These are phyloP conservation scores for Bjerkandera adusta DNA, from an alignment of 1,284 basidiomycete genomes.

Conservation along the genomic window DNA sequence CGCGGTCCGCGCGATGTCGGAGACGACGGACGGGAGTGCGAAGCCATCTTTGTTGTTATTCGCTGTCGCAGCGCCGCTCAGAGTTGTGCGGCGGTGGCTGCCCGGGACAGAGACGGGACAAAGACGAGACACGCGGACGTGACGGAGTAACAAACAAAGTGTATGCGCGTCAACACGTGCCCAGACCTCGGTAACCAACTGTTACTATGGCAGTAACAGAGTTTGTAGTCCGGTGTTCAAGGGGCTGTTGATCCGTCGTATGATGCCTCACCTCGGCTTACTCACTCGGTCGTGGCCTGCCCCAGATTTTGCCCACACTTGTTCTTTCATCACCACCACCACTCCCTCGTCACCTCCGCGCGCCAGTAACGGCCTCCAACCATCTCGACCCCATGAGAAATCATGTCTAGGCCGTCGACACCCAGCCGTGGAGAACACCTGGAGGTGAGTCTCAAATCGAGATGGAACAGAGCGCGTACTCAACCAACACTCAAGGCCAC, in stretches of 20 bases:
- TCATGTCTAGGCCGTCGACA: conserved; percentile 4
- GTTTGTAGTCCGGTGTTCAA: background rate
- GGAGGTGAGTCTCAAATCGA: conserved; percentile 2
- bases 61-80: no score
- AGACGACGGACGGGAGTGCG: no score
- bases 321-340: background rate
- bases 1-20: conserved; percentile 32
- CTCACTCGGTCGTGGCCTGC: conserved; percentile 1
- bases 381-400: background rate
- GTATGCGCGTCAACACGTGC: background rate
- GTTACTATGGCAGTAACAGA: conserved; percentile 7
- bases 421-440: background rate
- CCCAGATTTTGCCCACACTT: conserved; percentile 4
- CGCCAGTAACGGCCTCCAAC: background rate
- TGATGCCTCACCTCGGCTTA: conserved; percentile 9
- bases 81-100: no score
- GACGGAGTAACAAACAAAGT: no score
- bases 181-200: background rate
- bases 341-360: background rate
- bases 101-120: no score
- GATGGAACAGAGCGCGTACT: no score
- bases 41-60: no score
- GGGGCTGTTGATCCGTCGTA: conserved; percentile 1
- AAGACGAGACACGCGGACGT: conserved; percentile 1
- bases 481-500: no score